Evolutionary conservation across 208 protist species (phyloP), one percentile per base, ranked within the genome.

Genomic region (Trypanosomatidae sp.): DNA sequence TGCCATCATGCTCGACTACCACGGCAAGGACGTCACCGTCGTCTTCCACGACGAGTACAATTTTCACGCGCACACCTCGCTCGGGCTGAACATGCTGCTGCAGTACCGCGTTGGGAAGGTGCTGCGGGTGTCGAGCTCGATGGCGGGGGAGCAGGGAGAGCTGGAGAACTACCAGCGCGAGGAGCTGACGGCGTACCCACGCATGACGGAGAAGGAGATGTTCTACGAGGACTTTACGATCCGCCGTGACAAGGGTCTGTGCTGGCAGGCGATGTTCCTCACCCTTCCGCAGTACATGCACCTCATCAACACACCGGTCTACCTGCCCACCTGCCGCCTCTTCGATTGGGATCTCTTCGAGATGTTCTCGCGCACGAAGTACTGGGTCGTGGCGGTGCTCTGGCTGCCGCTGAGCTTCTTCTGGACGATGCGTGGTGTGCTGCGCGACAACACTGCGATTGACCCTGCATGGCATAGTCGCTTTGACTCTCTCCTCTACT

Each of bases 41-140:
- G 71, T 78, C 19, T 87, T 87, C 55, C 85, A 87, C 59, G 82
- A 90, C 43, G 82, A 87, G 77, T 81, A 82, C 76, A 74, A 90
- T 67, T 66, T 74, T 28, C 85, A 90, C 71, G 82, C 82, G 4
- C 79, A 86, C 77, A 83, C 81, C 17, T 43, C 44, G n/a, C 75
- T 30, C 8, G 84, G 75, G 39, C 76, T 89, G 49, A 89, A 80
- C 71, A 89, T 89, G 73, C 62, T 89, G 69, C 74, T 81, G 66
- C 81, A 84, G 72, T 86, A 86, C 69, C 76, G 73, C 47, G 81
- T 81, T 3, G 84, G 84, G 39, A 68, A 47, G 44, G 76, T 89
- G 47, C 43, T 25, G 66, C 64, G 49, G 12, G 66, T 67, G 30
- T 33, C 22, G 46, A 77, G 69, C 50, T 17, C 71, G 5, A 71